These are phyloP conservation scores for Suhomyces kilbournensis DNA, from an alignment of 805 yeast genomes.

Conservation along the genomic window DNA sequence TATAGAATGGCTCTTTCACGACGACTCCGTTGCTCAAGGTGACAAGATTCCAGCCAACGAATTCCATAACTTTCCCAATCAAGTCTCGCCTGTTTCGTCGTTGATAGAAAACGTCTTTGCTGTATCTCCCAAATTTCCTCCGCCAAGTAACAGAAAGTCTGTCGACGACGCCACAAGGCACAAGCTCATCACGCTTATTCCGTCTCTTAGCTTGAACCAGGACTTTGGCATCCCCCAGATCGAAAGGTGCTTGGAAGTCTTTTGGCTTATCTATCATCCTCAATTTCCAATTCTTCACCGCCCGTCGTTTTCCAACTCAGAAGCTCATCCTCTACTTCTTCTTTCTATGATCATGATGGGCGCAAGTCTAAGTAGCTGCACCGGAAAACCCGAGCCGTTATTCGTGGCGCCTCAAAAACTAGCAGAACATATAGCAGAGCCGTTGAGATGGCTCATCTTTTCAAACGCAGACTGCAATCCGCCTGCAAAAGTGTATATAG, in stretches of 20 bases:
- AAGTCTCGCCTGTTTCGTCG: constrained; percentile 5
- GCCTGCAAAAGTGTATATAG: constrained; percentile 11
- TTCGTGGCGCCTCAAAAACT: constrained; percentile 5
- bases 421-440: constrained; percentile 11
- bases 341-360: constrained; percentile 13
- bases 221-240: constrained; percentile 9
- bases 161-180: constrained; percentile 6
- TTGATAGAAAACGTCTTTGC: constrained; percentile 10
- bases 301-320: constrained; percentile 10
- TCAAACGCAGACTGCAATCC: constrained; percentile 10
- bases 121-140: constrained; percentile 9
- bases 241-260: constrained; percentile 7
- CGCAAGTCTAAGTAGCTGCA: constrained; percentile 4
- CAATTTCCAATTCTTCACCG: constrained; percentile 12
- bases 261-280: constrained; percentile 10
- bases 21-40: constrained; percentile 10
- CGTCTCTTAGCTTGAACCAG: constrained; percentile 1
- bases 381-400: constrained; percentile 3
- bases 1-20: constrained; percentile 30
- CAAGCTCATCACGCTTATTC: constrained; percentile 5
- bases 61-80: constrained; percentile 6
- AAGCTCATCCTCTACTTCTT: constrained; percentile 8
- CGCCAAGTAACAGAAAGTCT: constrained; percentile 3
- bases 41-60: not conserved
- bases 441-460: constrained; percentile 12